Conservation (phyloP, 495 filamentous ascomycete species). For the Penicillium lagena region DNA sequence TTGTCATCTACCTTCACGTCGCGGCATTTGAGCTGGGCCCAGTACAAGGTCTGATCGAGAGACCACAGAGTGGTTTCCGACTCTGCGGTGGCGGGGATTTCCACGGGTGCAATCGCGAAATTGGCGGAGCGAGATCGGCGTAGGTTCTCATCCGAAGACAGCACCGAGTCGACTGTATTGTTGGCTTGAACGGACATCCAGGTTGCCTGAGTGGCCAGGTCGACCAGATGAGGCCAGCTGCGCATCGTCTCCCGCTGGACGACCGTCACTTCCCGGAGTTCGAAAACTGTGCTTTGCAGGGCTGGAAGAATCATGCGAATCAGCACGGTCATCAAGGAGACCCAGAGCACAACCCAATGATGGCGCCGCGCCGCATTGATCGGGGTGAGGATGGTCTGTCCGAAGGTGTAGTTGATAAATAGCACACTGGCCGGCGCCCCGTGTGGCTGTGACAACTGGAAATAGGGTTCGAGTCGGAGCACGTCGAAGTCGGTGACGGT, state of each 20-base stretch:
- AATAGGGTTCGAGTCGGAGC: constrained; percentile 35
- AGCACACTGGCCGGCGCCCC: constrained; percentile 30
- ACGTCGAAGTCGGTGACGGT: constrained; percentile 38
- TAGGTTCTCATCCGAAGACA: constrained; percentile 10
- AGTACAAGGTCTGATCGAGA: constrained; percentile 33
- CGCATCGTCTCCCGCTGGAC: constrained; percentile 18
- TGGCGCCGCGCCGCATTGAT: constrained; percentile 27
- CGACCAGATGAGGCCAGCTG: constrained; percentile 28
- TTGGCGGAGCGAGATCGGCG: constrained; percentile 22
- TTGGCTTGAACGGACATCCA: constrained; percentile 31
- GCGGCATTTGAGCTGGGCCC: constrained; percentile 24
- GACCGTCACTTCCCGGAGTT: constrained; percentile 25
- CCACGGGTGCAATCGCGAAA: constrained; percentile 31
- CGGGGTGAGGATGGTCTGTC: constrained; percentile 34
- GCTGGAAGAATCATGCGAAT: constrained; percentile 35
- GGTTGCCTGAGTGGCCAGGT: constrained; percentile 22
- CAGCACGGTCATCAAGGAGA: constrained; percentile 28
- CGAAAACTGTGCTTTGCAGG: constrained; percentile 29
- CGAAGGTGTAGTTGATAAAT: constrained; percentile 41
- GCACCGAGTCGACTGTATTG: constrained; percentile 17
- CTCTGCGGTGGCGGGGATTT: constrained; percentile 19
- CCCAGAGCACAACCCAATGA: constrained; percentile 31
- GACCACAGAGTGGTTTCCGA: constrained; percentile 25
- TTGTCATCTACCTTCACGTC: constrained; percentile 14
- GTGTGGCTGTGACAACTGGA: constrained; percentile 29